phyloP scores from a whole-genome alignment of 371 early-diverging fungal genomes.

The Umbelopsis sp. region DNA sequence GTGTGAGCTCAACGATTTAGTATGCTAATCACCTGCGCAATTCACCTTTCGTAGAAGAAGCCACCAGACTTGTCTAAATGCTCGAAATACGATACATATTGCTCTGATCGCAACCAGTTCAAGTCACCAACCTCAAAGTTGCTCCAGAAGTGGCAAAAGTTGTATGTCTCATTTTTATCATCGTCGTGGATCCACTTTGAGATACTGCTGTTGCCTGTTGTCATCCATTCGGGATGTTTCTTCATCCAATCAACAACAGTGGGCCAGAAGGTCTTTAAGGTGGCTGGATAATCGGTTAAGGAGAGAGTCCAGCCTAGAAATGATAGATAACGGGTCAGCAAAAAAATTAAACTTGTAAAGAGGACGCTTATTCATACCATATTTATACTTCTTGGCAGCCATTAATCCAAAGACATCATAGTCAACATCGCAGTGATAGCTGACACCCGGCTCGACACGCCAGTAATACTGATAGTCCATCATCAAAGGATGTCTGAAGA shows the following conservation, averaged over 20 bases:
- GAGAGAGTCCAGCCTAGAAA: constrained; percentile 76
- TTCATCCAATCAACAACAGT: constrained; percentile 61
- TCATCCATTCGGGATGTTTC: constrained; percentile 44
- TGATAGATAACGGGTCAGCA: constrained; percentile 69
- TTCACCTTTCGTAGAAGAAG: constrained; percentile 90
- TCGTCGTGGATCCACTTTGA: constrained; percentile 38
- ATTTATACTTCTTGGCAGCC: constrained; percentile 78
- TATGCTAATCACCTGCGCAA: background rate
- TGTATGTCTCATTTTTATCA: constrained; percentile 35
- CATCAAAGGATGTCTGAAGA: constrained; percentile 85
- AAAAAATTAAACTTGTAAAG: constrained; percentile 39
- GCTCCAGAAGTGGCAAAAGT: constrained; percentile 84
- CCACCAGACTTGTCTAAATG: constrained; percentile 81
- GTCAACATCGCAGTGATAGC: constrained; percentile 84
- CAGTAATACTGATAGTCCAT: constrained; percentile 90
- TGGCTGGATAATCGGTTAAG: constrained; percentile 78
- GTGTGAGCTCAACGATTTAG: background rate
- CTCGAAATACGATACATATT: constrained; percentile 80
- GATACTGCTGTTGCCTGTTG: constrained; percentile 26
- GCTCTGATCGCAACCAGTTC: constrained; percentile 73
- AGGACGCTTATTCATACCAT: constrained; percentile 52
- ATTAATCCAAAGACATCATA: constrained; percentile 91
- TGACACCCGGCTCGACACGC: constrained; percentile 93
- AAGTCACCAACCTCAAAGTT: constrained; percentile 78
- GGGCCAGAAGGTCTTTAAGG: constrained; percentile 87